Evolutionary conservation across 805 yeast genomes (phyloP).

Genomic region (Lipomyces lipofer): DNA sequence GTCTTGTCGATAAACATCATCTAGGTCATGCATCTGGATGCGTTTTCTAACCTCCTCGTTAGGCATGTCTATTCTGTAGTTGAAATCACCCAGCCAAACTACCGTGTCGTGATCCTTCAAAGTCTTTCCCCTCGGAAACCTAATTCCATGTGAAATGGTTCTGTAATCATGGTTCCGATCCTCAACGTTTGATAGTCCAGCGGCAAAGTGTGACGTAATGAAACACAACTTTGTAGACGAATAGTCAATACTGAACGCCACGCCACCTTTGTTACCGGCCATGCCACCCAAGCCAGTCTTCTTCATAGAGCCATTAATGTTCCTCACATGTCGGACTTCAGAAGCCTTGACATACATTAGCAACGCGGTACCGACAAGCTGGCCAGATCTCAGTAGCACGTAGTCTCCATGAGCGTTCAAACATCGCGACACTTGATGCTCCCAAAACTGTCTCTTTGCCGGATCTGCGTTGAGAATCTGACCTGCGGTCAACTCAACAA

Average conservation of each 20-base stretch:
- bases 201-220: constrained; percentile 90
- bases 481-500: constrained; percentile 89
- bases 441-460: constrained; percentile 80
- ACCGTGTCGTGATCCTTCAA: constrained; percentile 81
- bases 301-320: constrained; percentile 91
- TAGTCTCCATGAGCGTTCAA: constrained; percentile 61
- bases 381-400: constrained; percentile 75
- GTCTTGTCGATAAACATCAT: constrained; percentile 63
- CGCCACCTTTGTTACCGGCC: constrained; percentile 96
- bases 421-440: constrained; percentile 59
- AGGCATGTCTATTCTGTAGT: constrained; percentile 70
- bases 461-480: constrained; percentile 84
- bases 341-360: constrained; percentile 67
- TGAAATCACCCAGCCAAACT: constrained; percentile 94
- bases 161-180: constrained; percentile 87
- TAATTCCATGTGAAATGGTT: constrained; percentile 70
- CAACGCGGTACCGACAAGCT: constrained; percentile 84
- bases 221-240: constrained; percentile 80
- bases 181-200: constrained; percentile 76
- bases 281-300: constrained; percentile 97
- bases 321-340: constrained; percentile 61
- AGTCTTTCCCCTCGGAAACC: constrained; percentile 74
- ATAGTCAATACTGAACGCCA: constrained; percentile 82
- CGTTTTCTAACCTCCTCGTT: constrained; percentile 72
- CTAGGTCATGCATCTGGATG: constrained; percentile 49